A percentile compares a stretch with the other conserved stretches of the same genome.
phyloP scores from a whole-genome alignment of 495 filamentous ascomycete species.

The Arthonia radiata region DNA sequence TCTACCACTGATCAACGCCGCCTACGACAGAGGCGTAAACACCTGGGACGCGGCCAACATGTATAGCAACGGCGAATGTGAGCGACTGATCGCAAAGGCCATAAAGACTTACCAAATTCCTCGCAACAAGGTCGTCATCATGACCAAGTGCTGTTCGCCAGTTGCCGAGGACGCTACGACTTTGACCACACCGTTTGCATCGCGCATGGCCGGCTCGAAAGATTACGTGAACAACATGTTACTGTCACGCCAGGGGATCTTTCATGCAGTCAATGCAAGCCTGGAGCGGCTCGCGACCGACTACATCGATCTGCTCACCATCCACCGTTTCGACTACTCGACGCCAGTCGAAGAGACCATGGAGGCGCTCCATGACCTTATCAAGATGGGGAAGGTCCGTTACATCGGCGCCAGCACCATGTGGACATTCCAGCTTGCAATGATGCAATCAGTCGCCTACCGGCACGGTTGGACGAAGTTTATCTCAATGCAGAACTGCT shows the following conservation, averaged over 20 bases:
- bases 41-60: not conserved
- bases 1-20: constrained; percentile 18
- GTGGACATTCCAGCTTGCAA: constrained; percentile 40
- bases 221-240: constrained; percentile 9
- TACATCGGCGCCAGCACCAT: constrained; percentile 48
- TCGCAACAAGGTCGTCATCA: not conserved
- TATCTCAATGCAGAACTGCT: constrained; percentile 50
- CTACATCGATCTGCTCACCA: constrained; percentile 54
- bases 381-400: constrained; percentile 35
- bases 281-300: constrained; percentile 35
- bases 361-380: constrained; percentile 43
- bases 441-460: constrained; percentile 30
- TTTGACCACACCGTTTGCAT: not conserved
- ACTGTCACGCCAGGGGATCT: constrained; percentile 38
- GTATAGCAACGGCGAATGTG: not conserved
- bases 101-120: not conserved
- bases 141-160: not conserved
- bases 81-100: not conserved
- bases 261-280: constrained; percentile 43
- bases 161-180: not conserved
- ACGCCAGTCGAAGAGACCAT: constrained; percentile 46
- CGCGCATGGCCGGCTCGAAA: not conserved
- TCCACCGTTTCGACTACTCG: constrained; percentile 38
- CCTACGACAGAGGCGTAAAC: constrained; percentile 19
- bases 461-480: constrained; percentile 49